These are phyloP conservation scores for Penicillium aurantiogriseum DNA, from an alignment of 2,329 filamentous ascomycete genomes.

Conservation along the genomic window DNA sequence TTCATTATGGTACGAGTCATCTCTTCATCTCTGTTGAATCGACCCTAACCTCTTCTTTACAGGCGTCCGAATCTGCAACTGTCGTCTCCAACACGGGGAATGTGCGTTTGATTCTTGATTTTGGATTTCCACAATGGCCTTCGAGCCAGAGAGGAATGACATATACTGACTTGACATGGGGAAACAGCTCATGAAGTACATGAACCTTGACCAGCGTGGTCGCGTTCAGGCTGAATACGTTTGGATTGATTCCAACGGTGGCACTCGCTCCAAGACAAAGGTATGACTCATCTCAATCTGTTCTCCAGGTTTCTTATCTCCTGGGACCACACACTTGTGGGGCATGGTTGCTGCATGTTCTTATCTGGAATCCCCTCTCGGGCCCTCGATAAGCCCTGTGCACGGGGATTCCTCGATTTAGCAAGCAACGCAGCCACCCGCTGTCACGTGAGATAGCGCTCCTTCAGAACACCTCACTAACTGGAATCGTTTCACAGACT, in stretches of 20 bases:
- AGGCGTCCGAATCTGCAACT: conserved; percentile 42
- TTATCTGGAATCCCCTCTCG: conserved; percentile 3
- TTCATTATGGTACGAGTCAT: conserved; percentile 29
- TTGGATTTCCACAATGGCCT: conserved; percentile 32
- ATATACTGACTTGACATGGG: conserved; percentile 42
- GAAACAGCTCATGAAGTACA: conserved; percentile 82
- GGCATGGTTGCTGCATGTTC: background rate
- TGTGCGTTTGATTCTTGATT: conserved; percentile 40
- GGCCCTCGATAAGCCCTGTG: conserved; percentile 27
- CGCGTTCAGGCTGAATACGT: conserved; percentile 91
- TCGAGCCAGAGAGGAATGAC: conserved; percentile 31
- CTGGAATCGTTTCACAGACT: conserved; percentile 50
- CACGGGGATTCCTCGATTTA: conserved; percentile 22
- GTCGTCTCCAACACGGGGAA: conserved; percentile 49
- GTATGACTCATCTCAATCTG: conserved; percentile 56
- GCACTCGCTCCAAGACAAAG: conserved; percentile 91
- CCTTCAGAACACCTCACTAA: conserved; percentile 11
- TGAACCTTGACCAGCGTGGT: conserved; percentile 85
- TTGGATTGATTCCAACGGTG: conserved; percentile 85
- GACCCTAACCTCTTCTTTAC: background rate
- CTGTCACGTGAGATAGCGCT: conserved; percentile 7
- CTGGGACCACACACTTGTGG: background rate
- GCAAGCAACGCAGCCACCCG: conserved; percentile 28
- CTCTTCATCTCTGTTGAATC: background rate
- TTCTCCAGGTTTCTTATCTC: background rate